A percentile compares a stretch with the other conserved stretches of the same genome.
Conservation (phyloP, 768 basidiomycete genomes). For the Mycena kentingensis region DNA sequence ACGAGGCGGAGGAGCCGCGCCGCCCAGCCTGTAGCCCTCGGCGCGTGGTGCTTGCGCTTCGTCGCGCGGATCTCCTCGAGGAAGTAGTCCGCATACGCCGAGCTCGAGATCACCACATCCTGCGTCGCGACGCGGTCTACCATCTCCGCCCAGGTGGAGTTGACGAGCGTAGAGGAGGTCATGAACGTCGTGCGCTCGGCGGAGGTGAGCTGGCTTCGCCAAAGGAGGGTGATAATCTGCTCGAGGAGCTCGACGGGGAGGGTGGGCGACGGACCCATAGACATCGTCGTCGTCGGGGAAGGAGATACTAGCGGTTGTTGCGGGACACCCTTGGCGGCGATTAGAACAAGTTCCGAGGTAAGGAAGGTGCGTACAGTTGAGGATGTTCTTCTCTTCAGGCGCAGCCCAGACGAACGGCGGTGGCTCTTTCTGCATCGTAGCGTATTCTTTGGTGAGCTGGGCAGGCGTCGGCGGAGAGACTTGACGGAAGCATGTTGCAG, state of each 20-base stretch:
- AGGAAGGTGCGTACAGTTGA: slow-evolving; percentile 92
- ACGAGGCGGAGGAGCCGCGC: too few species aligned
- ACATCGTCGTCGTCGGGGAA: too few species aligned
- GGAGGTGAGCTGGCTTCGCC: slow-evolving; percentile 21
- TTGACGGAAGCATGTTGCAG: too few species aligned
- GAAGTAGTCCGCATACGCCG: slow-evolving; percentile 20
- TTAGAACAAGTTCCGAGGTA: too few species aligned
- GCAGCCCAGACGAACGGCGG: slow-evolving; percentile 96
- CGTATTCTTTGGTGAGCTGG: slow-evolving; percentile 89
- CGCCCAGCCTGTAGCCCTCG: too few species aligned
- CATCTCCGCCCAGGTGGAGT: slow-evolving; percentile 23
- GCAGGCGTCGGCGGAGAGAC: too few species aligned
- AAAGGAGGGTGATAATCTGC: slow-evolving; percentile 16
- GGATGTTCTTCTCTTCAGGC: slow-evolving; percentile 97
- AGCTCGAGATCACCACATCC: slow-evolving; percentile 23
- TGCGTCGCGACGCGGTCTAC: slow-evolving; percentile 18
- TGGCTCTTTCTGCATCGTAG: slow-evolving; percentile 88
- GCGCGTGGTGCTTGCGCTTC: too few species aligned
- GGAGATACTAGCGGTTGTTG: too few species aligned
- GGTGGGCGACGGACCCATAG: too few species aligned
- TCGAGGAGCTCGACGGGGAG: slow-evolving; percentile 26
- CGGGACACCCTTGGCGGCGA: too few species aligned
- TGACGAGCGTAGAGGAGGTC: slow-evolving; percentile 22
- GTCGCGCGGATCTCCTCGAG: slow-evolving; percentile 2
- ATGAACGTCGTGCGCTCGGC: slow-evolving; percentile 23